Evolutionary conservation across 306 rosid species (phyloP), one percentile per base, ranked within the genome.

Genomic region (Dalbergia oliveri): DNA sequence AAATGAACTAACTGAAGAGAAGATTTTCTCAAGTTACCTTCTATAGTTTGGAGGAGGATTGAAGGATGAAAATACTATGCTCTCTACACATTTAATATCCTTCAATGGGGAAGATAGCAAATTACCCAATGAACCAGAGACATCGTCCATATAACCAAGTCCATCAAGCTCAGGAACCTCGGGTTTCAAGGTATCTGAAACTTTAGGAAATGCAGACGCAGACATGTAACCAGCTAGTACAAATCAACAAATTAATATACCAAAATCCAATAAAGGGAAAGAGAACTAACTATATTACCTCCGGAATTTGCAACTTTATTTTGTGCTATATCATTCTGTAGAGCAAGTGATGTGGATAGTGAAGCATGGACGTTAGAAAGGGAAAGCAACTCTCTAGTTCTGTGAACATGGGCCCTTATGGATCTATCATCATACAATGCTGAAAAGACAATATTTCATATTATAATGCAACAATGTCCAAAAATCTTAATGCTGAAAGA

Each of bases 361-460:
- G 99, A 96, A 34, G 98, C 91, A 85, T 96, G 99, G 78, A 96
- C 91, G 45, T 91, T 81, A 57, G 98, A 93, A 72, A 93, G 98
- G 47, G 99, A 90, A 60, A 96, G 97, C 89, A 96, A 83, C 75
- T 96, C 99, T 84, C 97, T 85, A 0, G 99, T 89, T 56, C 99
- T 97, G 76, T 89, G 94, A 70, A 96, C 97, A 88, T 96, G 99
- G 76, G 99, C 97, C 92, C 99, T 90, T 84, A 90, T 88, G 47
- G 99, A 96, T 87, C 99, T 88, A 91, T 96, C 99, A 84, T 96
- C 99, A 82, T 96, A 96, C 71, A 96, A 86, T 75, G 99, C 99
- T 96, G 97, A 83, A 84, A 70, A 79, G 61, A 82, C 34, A 75
- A 74, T 67, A 57, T 75, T 82, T 15, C 75, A 75, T 53, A 53